Base-by-base conservation (phyloP, 192 early-diverging fungal genomes). In the Funneliformis geosporum region DNA sequence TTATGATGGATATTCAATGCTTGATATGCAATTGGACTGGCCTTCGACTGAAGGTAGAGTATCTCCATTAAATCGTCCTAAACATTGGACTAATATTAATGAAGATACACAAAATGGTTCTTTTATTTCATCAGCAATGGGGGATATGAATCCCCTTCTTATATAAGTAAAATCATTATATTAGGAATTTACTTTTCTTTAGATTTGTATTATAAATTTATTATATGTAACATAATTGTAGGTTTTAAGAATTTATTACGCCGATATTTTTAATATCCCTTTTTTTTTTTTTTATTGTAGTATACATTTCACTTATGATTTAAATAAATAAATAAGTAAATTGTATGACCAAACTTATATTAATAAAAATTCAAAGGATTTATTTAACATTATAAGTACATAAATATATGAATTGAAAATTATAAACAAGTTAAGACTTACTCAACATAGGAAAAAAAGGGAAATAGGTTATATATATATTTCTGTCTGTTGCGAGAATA, bases 221-320 rank as follows among this genome's bases (percentile, higher is more conserved):
- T 50, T 50, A 50, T 55, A 55, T 55, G 50, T 55, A 55, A 55
- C 50, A 55, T 55, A 55, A 55, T 55, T 55, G 50, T 55, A 55
- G 18, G 50, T n/a, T 21, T 21, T 55, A 55, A 55, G 50, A 21
- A 21, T 55, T 55, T 55, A 21, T 55, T n/a, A 55, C 21, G 50
- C 18, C 6, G 5, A 55, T 21, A 55, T 21, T 55, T 50, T 50
- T 21, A 55, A 21, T 21, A 55, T 21, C 33, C 2, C 18, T 55
- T 6, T 7, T 7, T 18, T 7, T 44, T 44, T 55, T 55, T 55
- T 55, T 55, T 55, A 55, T 5, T 55, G 50, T 55, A 18, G 47
- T 50, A 16, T 50, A 11, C 14, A 21, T 33, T 33, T 33, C 0
- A 55, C 14, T 55, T 16, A 21, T 47, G 47, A 33, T 33, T 33